These are phyloP conservation scores for Coemansia umbellata DNA, from an alignment of 192 early-diverging fungal species.

Conservation along the genomic window DNA sequence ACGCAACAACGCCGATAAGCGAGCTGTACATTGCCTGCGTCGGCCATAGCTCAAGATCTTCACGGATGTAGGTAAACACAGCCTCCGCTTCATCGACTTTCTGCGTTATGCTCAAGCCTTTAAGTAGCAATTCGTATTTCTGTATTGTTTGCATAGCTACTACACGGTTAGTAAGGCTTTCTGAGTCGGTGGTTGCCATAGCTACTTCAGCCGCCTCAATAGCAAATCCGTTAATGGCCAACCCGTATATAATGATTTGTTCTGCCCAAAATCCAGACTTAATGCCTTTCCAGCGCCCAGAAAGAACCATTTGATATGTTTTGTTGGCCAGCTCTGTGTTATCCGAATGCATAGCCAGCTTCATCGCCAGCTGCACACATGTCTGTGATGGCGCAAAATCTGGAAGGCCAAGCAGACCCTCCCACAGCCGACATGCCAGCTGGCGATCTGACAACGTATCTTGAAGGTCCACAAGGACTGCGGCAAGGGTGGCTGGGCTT, in stretches of 20 bases:
- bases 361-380: conserved; percentile 35
- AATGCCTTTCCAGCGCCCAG: conserved; percentile 16
- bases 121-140: conserved; percentile 39
- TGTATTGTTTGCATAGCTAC: conserved; percentile 32
- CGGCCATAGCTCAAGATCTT: conserved; percentile 28
- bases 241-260: conserved; percentile 42
- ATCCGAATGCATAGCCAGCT: conserved; percentile 22
- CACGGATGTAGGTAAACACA: conserved; percentile 30
- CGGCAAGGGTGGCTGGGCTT: conserved; percentile 9
- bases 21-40: conserved; percentile 35
- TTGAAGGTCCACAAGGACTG: conserved; percentile 23
- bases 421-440: conserved; percentile 40
- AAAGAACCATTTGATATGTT: conserved; percentile 27
- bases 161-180: not conserved
- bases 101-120: conserved; percentile 25
- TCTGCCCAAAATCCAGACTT: conserved; percentile 36
- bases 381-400: conserved; percentile 28
- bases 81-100: conserved; percentile 14
- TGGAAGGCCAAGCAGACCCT: conserved; percentile 1
- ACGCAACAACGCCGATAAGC: conserved; percentile 28
- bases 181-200: conserved; percentile 13
- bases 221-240: conserved; percentile 30
- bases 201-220: conserved; percentile 34
- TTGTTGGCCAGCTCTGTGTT: conserved; percentile 16
- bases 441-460: conserved; percentile 17